Evolutionary conservation across 495 filamentous ascomycete genomes (phyloP).

Genomic region (Geoglossum glabrum): DNA sequence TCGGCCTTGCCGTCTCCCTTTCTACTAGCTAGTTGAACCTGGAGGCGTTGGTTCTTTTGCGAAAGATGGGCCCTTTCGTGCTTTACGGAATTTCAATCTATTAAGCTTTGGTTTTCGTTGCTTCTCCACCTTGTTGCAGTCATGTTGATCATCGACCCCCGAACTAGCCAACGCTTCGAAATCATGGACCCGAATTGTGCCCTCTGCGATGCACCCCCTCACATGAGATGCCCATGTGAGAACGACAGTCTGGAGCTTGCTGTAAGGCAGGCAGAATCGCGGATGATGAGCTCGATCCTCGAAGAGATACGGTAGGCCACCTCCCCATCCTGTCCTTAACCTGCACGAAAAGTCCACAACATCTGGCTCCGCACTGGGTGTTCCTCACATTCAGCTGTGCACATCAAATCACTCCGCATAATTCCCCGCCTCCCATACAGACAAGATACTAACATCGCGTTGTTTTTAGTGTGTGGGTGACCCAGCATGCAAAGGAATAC

Average conservation of each 20-base stretch:
- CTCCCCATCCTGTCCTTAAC: neutral
- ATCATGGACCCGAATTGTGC: conserved; percentile 49
- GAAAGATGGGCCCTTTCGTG: neutral
- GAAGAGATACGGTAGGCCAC: conserved; percentile 39
- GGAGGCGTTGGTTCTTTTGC: neutral
- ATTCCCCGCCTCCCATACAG: neutral
- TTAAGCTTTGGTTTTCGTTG: neutral
- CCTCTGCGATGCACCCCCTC: conserved; percentile 43
- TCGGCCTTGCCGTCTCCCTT: neutral
- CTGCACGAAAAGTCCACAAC: neutral
- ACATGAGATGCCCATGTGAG: conserved; percentile 46
- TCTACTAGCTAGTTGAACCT: neutral
- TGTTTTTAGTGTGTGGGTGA: conserved; percentile 40
- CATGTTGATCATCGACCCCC: neutral
- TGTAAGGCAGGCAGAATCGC: conserved; percentile 41
- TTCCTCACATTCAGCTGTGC: neutral
- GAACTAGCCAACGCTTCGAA: neutral
- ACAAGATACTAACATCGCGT: neutral
- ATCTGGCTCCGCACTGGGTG: neutral
- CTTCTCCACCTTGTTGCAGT: neutral
- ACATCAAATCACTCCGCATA: neutral
- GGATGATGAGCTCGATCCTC: conserved; percentile 40
- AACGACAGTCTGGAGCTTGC: conserved; percentile 44
- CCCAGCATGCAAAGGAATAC: conserved; percentile 45
- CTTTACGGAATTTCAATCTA: neutral